Conservation (phyloP, 352 stramenopile species). For the Globisporangium nagaii region DNA sequence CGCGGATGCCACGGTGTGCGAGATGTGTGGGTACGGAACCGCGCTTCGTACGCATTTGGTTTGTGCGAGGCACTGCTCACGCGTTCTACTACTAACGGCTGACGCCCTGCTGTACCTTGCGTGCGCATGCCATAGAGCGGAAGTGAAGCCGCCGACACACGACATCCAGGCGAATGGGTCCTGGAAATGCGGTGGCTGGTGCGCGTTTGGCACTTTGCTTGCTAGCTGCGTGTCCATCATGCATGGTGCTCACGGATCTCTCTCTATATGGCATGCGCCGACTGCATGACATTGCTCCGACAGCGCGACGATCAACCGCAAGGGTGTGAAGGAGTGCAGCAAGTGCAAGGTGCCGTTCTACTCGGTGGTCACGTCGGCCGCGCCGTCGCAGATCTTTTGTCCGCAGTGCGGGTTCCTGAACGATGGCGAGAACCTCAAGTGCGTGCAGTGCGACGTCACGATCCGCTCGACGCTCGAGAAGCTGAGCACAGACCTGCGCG, state of each 20-base stretch:
- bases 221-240: no score
- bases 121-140: constrained; percentile 20
- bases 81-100: background rate
- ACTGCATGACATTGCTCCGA: background rate
- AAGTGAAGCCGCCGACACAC: constrained; percentile 61
- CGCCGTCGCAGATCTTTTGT: constrained; percentile 74
- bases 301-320: constrained; percentile 52
- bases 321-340: constrained; percentile 54
- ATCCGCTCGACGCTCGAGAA: constrained; percentile 76
- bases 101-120: no score
- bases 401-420: constrained; percentile 72
- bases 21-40: constrained; percentile 62
- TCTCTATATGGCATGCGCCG: no score
- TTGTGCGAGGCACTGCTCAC: background rate
- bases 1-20: constrained; percentile 41
- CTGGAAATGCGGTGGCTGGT: constrained; percentile 77
- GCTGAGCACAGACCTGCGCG: constrained; percentile 59
- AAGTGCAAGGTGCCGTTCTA: constrained; percentile 59
- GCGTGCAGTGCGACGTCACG: constrained; percentile 68
- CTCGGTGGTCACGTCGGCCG: constrained; percentile 55
- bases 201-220: constrained; percentile 3
- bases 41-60: background rate
- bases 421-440: constrained; percentile 54
- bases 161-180: constrained; percentile 60
- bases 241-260: no score